Evolutionary conservation across 257 asterid species (phyloP).

Genomic region (Solanum appendiculatum): DNA sequence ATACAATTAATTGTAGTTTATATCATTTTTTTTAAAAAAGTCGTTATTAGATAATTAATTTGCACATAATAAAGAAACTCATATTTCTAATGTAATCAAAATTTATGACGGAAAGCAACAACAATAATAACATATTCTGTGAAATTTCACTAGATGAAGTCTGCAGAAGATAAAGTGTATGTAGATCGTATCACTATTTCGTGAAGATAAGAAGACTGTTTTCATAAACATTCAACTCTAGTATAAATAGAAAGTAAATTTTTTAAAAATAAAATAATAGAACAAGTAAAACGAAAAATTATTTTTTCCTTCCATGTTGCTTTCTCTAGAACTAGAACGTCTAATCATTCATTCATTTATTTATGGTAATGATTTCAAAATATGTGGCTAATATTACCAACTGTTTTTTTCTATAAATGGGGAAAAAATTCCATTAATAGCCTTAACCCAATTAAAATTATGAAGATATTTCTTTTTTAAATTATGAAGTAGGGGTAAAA

Average conservation of each 20-base stretch:
- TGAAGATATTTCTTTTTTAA: not conserved
- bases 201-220: no score
- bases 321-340: not conserved
- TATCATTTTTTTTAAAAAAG: not conserved
- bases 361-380: not conserved
- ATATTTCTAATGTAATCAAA: not conserved
- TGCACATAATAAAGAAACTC: not conserved
- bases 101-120: not conserved
- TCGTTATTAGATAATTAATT: not conserved
- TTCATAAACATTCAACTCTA: no score
- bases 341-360: not conserved
- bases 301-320: not conserved
- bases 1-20: not conserved
- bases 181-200: no score
- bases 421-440: not conserved
- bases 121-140: no score
- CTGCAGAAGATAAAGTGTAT: no score
- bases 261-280: not conserved
- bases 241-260: not conserved
- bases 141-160: not conserved
- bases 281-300: not conserved
- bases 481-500: conserved; percentile 10
- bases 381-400: not conserved
- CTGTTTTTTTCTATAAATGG: not conserved
- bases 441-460: not conserved